Base-by-base conservation (phyloP, 2,329 filamentous ascomycete genomes). In the Penicillium rolfsii region DNA sequence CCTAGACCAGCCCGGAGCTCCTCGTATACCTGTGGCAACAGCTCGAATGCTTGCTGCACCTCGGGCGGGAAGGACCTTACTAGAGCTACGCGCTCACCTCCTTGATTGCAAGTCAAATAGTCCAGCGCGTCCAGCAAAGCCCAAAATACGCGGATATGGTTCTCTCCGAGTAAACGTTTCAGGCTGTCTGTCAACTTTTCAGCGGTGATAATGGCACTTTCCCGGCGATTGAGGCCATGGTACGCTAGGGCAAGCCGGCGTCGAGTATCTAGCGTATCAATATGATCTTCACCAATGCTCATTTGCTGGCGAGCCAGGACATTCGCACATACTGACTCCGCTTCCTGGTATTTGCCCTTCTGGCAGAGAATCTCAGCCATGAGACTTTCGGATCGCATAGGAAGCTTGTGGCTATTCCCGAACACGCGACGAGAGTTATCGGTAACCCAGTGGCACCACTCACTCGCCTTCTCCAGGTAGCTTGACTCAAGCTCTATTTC, bases 261-360 rank as follows among this genome's bases (percentile, higher is more conserved):
- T 1, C 72, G 70, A 1, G 72, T 74, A 0, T 69, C 67, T 22
- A 73, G 60, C 2, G 71, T 74, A 41, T 74, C 71, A 8, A 73
- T 33, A 41, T 73, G 70, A 12, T 73, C 69, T 43, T 74, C 72
- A 14, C 72, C 72, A 22, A 74, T 70, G 8, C 61, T 68, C 65
- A 74, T 74, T 46, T 74, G 72, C 38, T 74, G 72, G 5, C 71
- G 70, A 1, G 72, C 72, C 2, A 74, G 63, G 2, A 73, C 69
- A 8, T 74, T 74, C 19, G 72, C 70, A 19, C 70, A 72, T 16
- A 73, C 61, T 0, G 71, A 74, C 56, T 74, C 70, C 0, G 69
- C 67, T 38, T 74, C 71, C 36, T 72, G 66, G 16, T 65, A 59
- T 14, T 68, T 68, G 8, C 71, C 72, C 16, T 67, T 64, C 1